Evolutionary conservation across 177 flowering plant genomes (phyloP), one percentile per base, ranked within the genome.

Genomic region (Vitis hybrid): DNA sequence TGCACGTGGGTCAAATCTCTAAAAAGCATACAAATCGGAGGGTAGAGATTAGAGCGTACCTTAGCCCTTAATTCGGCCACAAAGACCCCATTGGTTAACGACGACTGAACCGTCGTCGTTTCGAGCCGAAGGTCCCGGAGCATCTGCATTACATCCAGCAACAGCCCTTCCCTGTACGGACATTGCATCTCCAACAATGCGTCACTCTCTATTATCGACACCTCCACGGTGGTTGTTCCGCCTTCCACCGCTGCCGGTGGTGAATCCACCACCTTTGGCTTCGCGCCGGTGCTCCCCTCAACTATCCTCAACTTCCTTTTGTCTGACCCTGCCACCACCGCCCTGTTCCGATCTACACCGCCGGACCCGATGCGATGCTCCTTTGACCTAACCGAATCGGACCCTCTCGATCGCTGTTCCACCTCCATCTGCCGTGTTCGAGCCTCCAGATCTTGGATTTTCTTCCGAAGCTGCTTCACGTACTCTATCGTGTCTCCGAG

Each of bases 401-500:
- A 81, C 81, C 67, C 65, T 32, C 49, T 79, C 35, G 69, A 60
- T 60, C 72, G 75, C 50, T 76, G 83, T 48, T 82, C 88, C 2
- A 17, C 66, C 64, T 83, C 89, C 80, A 77, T 71, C 30, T 79
- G 84, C 11, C 71, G 69, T 24, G 74, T 70, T 14, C 77, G 77
- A 0, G 84, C 61, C 76, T 95, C 99, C 2, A 95, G 88, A 3
- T 93, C 97, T 64, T 90, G 93, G 51, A 93, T 86, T 65, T 78
- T 84, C 64, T 71, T 80, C 9, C 92, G 74, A 1, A 95, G 74
- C 65, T 95, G 98, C 80, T 95, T 91, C 51, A 95, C 82, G 73
- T 95, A 95, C 83, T 95, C 99, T 5, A 95, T 93, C 1, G 99
- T 88, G 81, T 93, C 98, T 1, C 97, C 99, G 0, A 95, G 70